Conservation (phyloP, 176 grass and related monocot genomes). For the Rhynchospora tenuis region DNA sequence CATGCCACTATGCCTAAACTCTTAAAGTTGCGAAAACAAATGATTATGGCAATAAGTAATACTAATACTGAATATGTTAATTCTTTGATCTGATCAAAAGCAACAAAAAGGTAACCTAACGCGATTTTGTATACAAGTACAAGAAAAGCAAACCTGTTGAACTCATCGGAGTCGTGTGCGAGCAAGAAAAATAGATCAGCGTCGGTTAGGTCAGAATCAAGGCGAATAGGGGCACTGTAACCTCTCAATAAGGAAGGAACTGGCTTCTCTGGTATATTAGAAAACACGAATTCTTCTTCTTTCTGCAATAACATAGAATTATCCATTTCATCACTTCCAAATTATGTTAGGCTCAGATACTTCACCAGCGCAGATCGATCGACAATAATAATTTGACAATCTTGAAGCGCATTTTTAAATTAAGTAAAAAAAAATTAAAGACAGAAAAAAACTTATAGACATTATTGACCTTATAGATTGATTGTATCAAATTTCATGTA, state of each 20-base stretch:
- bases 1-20: neutral
- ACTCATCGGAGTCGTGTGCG: conserved; percentile 97
- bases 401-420: too few relatives aligned
- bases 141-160: conserved; percentile 61
- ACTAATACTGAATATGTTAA: neutral
- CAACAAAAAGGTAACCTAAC: neutral
- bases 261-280: conserved; percentile 64
- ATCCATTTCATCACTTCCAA: neutral
- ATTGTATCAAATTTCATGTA: too few relatives aligned
- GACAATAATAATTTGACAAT: too few relatives aligned
- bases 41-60: neutral
- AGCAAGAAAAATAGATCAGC: conserved; percentile 89
- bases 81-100: neutral
- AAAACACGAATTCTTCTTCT: conserved; percentile 83
- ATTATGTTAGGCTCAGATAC: neutral
- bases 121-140: neutral
- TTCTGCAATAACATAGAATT: conserved; percentile 53
- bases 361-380: too few relatives aligned
- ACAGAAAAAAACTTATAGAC: too few relatives aligned
- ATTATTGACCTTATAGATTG: too few relatives aligned
- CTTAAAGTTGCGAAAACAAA: neutral
- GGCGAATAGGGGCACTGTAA: conserved; percentile 90
- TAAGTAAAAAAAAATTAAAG: too few relatives aligned
- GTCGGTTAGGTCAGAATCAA: conserved; percentile 86
- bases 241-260: conserved; percentile 87